Percentiles rank a stretch among this genome's conserved stretches.
Conservation (phyloP, 495 filamentous ascomycete species). For the Tuber magnatum region DNA sequence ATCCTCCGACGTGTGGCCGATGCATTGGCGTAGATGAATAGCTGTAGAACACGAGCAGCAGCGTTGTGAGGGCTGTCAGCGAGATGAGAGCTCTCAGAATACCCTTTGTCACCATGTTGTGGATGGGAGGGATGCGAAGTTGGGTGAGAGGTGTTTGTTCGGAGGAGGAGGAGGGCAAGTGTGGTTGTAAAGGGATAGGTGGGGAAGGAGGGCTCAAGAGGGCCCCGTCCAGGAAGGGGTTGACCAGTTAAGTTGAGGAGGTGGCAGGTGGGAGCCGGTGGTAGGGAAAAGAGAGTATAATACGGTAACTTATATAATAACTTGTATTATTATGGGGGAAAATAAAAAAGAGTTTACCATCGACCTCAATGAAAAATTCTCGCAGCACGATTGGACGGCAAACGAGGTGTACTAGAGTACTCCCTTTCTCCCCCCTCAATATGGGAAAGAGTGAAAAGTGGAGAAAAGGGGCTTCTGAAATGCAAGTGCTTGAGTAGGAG, state of each 20-base stretch:
- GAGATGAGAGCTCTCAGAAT: slow-evolving; percentile 30
- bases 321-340: too few species aligned
- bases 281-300: not conserved
- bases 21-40: slow-evolving; percentile 24
- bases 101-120: slow-evolving; percentile 30
- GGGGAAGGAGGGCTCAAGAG: not conserved
- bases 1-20: slow-evolving; percentile 9
- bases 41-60: slow-evolving; percentile 37
- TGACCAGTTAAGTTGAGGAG: not conserved
- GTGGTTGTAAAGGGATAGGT: not conserved
- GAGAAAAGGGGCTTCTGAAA: not conserved
- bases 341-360: not conserved
- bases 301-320: too few species aligned
- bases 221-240: not conserved
- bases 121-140: slow-evolving; percentile 4
- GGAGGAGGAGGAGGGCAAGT: slow-evolving; percentile 15
- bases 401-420: not conserved
- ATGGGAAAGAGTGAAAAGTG: not conserved
- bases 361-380: not conserved
- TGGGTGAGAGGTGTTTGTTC: slow-evolving; percentile 12
- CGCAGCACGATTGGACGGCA: not conserved
- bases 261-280: not conserved
- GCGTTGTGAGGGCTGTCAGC: slow-evolving; percentile 15
- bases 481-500: not conserved
- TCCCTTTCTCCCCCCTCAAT: not conserved